Percentiles rank a stretch among this genome's conserved stretches.
These are phyloP conservation scores for Glebionis coronaria DNA, from an alignment of 129 eudicot genomes.

Conservation along the genomic window DNA sequence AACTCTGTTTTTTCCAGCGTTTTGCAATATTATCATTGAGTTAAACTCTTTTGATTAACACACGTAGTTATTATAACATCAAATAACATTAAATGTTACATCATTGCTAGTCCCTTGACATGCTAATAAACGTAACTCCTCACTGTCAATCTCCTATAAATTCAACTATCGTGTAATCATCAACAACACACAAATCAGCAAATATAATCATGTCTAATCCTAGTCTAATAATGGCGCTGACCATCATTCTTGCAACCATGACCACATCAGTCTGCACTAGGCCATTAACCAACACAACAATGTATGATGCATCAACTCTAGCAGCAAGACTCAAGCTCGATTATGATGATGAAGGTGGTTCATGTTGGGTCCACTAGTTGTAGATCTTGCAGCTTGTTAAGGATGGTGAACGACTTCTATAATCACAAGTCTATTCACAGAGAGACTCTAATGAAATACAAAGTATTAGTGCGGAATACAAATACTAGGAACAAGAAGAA, in stretches of 20 bases:
- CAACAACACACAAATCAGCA: not conserved
- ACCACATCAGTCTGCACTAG: slow-evolving; percentile 18
- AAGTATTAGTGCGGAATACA: too few relatives aligned
- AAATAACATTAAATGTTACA: not conserved
- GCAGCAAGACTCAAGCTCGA: slow-evolving; percentile 30
- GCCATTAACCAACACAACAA: slow-evolving; percentile 23
- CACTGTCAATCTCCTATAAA: slow-evolving; percentile 23
- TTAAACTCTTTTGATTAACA: not conserved
- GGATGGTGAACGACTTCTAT: too few relatives aligned
- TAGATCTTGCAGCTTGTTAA: too few relatives aligned
- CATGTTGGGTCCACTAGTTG: too few relatives aligned
- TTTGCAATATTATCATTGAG: not conserved
- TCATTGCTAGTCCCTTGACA: slow-evolving; percentile 5
- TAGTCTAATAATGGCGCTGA: slow-evolving; percentile 1
- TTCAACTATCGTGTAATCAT: not conserved
- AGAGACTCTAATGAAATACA: too few relatives aligned
- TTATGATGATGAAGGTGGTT: slow-evolving; percentile 22
- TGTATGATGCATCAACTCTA: slow-evolving; percentile 19
- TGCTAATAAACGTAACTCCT: slow-evolving; percentile 18
- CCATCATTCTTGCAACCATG: slow-evolving; percentile 15
- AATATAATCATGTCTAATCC: slow-evolving; percentile 19
- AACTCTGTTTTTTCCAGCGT: too few relatives aligned
- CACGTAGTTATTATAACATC: not conserved
- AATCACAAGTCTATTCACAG: too few relatives aligned
- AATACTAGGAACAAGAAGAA: too few relatives aligned